Base-by-base conservation (phyloP, 2,329 filamentous ascomycete species). In the Westerdykella ornata region DNA sequence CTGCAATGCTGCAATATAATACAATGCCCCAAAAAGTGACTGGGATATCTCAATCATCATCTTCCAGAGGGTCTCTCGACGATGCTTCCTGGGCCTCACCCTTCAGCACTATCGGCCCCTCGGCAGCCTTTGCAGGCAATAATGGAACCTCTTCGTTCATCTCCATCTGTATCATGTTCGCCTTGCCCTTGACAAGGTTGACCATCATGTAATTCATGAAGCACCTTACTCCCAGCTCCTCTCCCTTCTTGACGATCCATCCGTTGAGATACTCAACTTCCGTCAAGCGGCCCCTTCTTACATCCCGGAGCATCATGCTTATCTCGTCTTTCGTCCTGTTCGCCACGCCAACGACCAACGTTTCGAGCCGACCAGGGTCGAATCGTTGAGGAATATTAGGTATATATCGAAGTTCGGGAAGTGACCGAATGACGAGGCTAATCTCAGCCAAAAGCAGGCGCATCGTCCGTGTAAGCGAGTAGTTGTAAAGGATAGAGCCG, bases 191-290 rank as follows among this genome's bases (percentile, higher is more conserved):
- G 37, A 96, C 81, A 68, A 88, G 67, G 39, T 81, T 72, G 62
- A 84, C 70, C 32, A 94, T 70, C 72, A 85, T 76, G 53, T 82
- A 81, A 59, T 94, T 92, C 46, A 82, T 72, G 9, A 80, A 77
- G 54, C 81, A 81, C 38, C 77, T 71, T n/a, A 95, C 71, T 1
- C 86, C 85, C 45, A 89, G 56, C 59, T 85, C 77, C 53, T 78
- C 74, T 0, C 85, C 92, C 31, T 83, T 76, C 38, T 72, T 74
- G 22, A 94, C 74, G 45, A 98, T 84, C 68, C 90, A 98, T 1
- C 89, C 90, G 61, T 94, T 96, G 52, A 90, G 77, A 56, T 83
- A 94, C 35, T 89, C 79, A 31, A 96, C 77, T 55, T 95, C 88
- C 0, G 86, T 88, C 43, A 72, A 67, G 11, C 58, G 43, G 1